Base-by-base conservation (phyloP, 768 basidiomycete species). In the Rubroboletus pulcherrimus region DNA sequence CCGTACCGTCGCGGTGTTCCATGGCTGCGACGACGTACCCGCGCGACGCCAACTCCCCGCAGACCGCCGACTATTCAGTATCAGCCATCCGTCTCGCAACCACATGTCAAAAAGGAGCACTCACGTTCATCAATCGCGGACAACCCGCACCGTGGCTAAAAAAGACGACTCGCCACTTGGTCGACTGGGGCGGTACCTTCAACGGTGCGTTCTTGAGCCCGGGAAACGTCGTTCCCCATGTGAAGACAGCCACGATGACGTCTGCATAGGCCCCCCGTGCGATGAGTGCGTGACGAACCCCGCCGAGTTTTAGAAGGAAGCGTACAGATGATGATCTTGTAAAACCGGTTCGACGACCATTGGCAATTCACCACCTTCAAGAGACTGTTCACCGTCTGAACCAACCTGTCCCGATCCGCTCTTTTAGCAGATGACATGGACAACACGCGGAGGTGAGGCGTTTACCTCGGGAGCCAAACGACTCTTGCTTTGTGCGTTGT, bases 1-100 rank as follows among this genome's bases (percentile, higher is more conserved):
- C 74, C 2, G 75, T 75, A 0, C 78, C 79, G 52, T 82, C 79
- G 24, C 74, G 70, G 51, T 81, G 79, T 54, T 81, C 79, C 24
- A 81, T 56, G 3, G 74, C 74, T 11, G 72, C 71, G 2, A 80
- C 78, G 35, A 81, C 64, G 55, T 75, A 78, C 0, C 81, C 79
- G 15, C 73, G 61, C 5, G 73, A 74, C 0, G 79, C 78, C 51
- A 81, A 62, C 49, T 76, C 75, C 0, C 77, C 73, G 49, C 77
- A 79, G 60, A 76, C 68, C 26, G 77, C 72, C 11, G 63, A 67
- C 66, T 64, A 39, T 21, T 26, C 37, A 9, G 7, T 37, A 21
- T 47, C 4, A 30, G 29, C 7, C 21, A 29, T 12, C 15, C 31
- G 9, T n/a, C 8, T 8, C 9, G 7, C 50, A 33, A 33, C 15